Evolutionary conservation across 2,329 filamentous ascomycete genomes (phyloP), one percentile per base, ranked within the genome.

Genomic region (Gremmenia infestans): DNA sequence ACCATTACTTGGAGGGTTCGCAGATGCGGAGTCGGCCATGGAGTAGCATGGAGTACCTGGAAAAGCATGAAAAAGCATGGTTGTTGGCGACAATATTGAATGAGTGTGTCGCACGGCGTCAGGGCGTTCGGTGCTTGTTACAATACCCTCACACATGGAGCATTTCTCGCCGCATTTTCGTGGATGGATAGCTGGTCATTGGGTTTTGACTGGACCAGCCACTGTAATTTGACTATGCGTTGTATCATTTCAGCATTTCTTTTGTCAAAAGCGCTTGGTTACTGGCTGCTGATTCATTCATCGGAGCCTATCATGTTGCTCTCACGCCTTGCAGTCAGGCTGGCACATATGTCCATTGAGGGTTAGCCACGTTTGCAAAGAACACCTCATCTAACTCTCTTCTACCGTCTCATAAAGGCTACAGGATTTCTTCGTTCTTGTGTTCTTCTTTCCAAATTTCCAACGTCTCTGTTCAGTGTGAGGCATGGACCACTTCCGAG

Each of bases 231-330:
- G 61, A 58, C 61, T 65, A 67, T 69, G 67, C 66, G 65, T 67
- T 69, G 67, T 69, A 68, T 68, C 64, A 67, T 65, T 67, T 62
- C 63, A 67, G 62, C 66, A 66, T 67, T 62, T 64, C 63, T 58
- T 65, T 67, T 67, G 56, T 68, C 60, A 62, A 66, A 56, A 66
- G 60, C 63, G 66, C 65, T 59, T 65, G 62, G 60, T 68, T 59
- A 69, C 65, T 69, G 67, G 67, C 59, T 68, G 58, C 58, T 63
- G 48, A 47, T 54, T 55, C 49, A 56, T 60, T 55, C 52, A 49
- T 54, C 54, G 63, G 62, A 64, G 63, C 67, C 67, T 66, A 69
- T 66, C 67, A 69, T 50, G 60, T 62, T 58, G 60, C 60, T 63
- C 56, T 65, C 52, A 58, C 57, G 58, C 63, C 63, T 60, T 66